Base-by-base conservation (phyloP, 2,329 filamentous ascomycete genomes). In the Daldinia sp. region DNA sequence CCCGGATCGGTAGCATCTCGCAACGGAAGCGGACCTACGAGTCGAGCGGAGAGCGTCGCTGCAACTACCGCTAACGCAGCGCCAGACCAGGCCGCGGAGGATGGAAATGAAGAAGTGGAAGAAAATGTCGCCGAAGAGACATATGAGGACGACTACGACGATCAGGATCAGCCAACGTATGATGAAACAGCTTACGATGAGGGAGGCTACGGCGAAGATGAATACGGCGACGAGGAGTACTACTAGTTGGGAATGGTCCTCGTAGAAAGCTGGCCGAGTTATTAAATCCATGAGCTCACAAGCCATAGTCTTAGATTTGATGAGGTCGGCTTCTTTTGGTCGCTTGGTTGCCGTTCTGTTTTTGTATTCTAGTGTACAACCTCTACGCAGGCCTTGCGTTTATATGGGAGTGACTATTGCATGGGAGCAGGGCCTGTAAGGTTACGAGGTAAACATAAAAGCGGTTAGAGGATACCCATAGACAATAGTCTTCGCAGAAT, bases 1-100 rank as follows among this genome's bases (percentile, higher is more conserved):
- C 79, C 82, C 0, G 84, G 83, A 0, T 85, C 83, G 21, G 81
- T 80, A 10, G 80, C 80, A 0, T 78, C 77, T 7, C 76, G 73
- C 32, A 67, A 74, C 58, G 83, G 80, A 34, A 85, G 82, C 58
- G 78, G 79, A 51, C 73, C 71, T 11, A 71, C 74, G 3, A 79
- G 76, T 52, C 72, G 72, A 4, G 73, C 74, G 1, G 73, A 70
- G 3, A 74, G 70, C 19, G 59, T 54, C 17, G 41, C 17, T 3
- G n/a, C 37, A 0, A 37, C 27, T 8, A 37, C 25, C 5, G 57
- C 49, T 39, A 52, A 61, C 19, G 51, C 30, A 5, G 52, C 61
- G 1, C 52, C 68, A 23, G 17, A 79, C 39, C 61, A 76, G 30
- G 77, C 75, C 0, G 77, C 76, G 0, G 76, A 76, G 5, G 77